A percentile compares a stretch with the other conserved stretches of the same genome.
Evolutionary conservation across 176 grass and related monocot genomes (phyloP).

Genomic region (Guadua angustifolia): DNA sequence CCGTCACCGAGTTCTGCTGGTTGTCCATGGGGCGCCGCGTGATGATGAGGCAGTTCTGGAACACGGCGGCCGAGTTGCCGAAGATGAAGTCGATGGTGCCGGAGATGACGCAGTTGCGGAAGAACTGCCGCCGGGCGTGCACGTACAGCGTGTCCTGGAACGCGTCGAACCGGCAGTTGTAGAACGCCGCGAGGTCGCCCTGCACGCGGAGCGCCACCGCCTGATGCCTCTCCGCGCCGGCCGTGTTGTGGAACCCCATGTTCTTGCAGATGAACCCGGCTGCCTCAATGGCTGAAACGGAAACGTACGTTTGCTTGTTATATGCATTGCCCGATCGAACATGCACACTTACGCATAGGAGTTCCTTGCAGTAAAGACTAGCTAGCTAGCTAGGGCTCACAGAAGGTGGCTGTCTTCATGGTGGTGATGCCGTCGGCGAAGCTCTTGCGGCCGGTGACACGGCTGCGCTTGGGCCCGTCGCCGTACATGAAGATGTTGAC

Average conservation of each 20-base stretch:
- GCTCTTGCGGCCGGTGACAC: constrained; percentile 62
- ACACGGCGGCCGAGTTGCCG: constrained; percentile 71
- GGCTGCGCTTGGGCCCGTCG: constrained; percentile 62
- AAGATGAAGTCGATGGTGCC: constrained; percentile 96
- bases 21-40: constrained; percentile 67
- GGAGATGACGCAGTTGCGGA: constrained; percentile 83
- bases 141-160: constrained; percentile 89
- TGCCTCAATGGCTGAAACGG: constrained; percentile 52
- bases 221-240: constrained; percentile 71
- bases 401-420: constrained; percentile 72
- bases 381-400: constrained; percentile 37
- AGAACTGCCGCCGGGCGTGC: constrained; percentile 66
- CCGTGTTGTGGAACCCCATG: constrained; percentile 95
- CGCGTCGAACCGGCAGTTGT: constrained; percentile 74
- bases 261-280: constrained; percentile 78
- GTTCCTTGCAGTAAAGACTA: not conserved
- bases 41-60: constrained; percentile 85
- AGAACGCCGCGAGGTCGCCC: constrained; percentile 65
- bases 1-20: constrained; percentile 79
- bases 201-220: constrained; percentile 71
- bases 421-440: constrained; percentile 65
- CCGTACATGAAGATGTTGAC: constrained; percentile 83
- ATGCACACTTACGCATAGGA: not conserved
- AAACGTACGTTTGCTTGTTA: constrained; percentile 2
- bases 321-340: not conserved